Evolutionary conservation across 768 basidiomycete species (phyloP), one percentile per base, ranked within the genome.

Genomic region (Suillus alpinus): DNA sequence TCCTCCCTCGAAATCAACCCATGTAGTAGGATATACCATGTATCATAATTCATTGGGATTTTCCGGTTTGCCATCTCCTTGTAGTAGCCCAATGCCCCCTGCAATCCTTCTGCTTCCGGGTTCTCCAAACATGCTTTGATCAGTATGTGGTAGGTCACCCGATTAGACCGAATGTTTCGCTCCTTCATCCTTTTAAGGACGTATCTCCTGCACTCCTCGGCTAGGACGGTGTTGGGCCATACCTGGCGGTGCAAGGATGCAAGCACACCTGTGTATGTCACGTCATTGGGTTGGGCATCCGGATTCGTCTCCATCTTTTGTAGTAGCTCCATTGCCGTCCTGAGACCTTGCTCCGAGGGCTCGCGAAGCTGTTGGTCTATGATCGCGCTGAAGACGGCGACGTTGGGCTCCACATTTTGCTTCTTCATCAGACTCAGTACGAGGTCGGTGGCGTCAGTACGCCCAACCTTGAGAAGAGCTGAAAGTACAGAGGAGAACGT

Each of bases 401-500:
- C 84, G 62, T 89, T 94, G 29, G 93, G 86, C 64, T 83, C 71
- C 43, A 95, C 76, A 23, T 87, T 87, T 58, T 91, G 85, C 66
- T 84, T 83, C 66, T 80, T 73, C 95, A 98, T 98, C 61, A 91
- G 77, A 47, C 78, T 75, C 53, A 94, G 72, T 23, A 94, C 81
- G 31, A 84, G 76, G 23, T 81, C 76, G 6, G 84, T 81, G 1
- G 91, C 89, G 65, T 94, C 88, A 31, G 81, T 73, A 59, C 86
- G 80, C 10, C 87, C 86, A 14, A 83, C 83, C 63, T 83, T 84
- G 55, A 94, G 81, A 57, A 96, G 71, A 1, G 91, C 88, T 29
- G 88, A 84, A 18, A 98, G 84, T 36, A 98, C 81, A 13, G 88
- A 94, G 4, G 95, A 94, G 72, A 88, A 98, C 0, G 91, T 97